These are phyloP conservation scores for Cladosporium sp. DNA, from an alignment of 2,329 filamentous ascomycete species.

Conservation along the genomic window DNA sequence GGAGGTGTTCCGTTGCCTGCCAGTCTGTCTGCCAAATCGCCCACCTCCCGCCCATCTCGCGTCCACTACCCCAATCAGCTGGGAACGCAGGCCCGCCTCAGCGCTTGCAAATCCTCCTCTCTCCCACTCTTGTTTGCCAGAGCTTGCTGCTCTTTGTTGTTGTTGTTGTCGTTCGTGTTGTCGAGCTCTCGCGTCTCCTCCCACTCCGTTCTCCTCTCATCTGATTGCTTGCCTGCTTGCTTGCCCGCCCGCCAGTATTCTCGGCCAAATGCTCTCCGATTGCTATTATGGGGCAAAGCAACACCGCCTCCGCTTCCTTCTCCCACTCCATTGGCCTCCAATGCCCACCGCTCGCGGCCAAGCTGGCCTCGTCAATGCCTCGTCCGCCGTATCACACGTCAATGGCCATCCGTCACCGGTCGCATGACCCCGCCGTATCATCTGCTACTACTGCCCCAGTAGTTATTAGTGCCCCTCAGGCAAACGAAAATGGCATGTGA, in stretches of 20 bases:
- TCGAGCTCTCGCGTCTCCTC: no score
- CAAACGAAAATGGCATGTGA: constrained; percentile 11
- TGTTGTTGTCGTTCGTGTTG: neutral
- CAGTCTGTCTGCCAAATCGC: no score
- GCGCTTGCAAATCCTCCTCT: neutral
- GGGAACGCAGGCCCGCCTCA: neutral
- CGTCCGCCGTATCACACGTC: constrained; percentile 10
- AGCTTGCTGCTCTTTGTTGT: neutral
- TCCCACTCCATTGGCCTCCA: neutral
- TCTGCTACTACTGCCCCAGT: constrained; percentile 1
- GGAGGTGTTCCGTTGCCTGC: no score
- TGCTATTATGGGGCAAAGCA: neutral
- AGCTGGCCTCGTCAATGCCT: constrained; percentile 8
- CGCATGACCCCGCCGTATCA: constrained; percentile 12
- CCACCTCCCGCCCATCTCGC: no score
- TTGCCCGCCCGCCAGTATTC: neutral
- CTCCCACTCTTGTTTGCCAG: no score
- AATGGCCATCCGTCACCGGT: constrained; percentile 12
- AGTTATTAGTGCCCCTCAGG: no score
- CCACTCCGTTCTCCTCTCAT: no score
- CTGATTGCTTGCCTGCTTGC: neutral
- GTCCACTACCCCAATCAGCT: neutral
- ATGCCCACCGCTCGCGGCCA: constrained; percentile 1
- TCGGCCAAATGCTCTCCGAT: constrained; percentile 7
- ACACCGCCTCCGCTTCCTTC: neutral